Conservation (phyloP, 352 stramenopile species). For the Aphanomyces astaci region DNA sequence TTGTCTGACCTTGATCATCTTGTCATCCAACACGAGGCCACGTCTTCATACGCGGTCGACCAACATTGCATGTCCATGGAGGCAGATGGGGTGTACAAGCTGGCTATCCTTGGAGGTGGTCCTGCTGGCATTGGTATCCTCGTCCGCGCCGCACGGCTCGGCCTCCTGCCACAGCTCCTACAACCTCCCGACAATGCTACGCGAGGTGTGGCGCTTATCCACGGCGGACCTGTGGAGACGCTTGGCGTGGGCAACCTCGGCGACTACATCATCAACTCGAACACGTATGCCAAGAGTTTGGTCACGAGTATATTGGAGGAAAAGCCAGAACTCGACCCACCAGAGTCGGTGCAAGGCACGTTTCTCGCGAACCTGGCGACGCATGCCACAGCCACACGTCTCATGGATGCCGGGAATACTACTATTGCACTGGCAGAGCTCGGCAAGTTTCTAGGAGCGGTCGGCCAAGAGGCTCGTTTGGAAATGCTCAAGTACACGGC, state of each 20-base stretch:
- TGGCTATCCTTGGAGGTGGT: slow-evolving; percentile 59
- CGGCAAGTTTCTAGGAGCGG: slow-evolving; percentile 50
- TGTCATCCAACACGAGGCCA: not conserved
- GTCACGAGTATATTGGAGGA: slow-evolving; percentile 69
- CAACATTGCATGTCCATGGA: slow-evolving; percentile 26
- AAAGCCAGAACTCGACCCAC: slow-evolving; percentile 61
- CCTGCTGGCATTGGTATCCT: slow-evolving; percentile 69
- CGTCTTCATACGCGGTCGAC: not conserved
- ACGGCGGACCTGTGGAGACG: slow-evolving; percentile 40
- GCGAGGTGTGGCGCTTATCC: slow-evolving; percentile 53
- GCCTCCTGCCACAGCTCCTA: slow-evolving; percentile 45
- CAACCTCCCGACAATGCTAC: slow-evolving; percentile 35
- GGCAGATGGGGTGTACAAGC: slow-evolving; percentile 50
- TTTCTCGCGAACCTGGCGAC: slow-evolving; percentile 51
- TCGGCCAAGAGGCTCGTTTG: slow-evolving; percentile 38
- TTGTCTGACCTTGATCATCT: not conserved
- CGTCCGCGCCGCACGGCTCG: slow-evolving; percentile 54
- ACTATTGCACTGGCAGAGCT: slow-evolving; percentile 51
- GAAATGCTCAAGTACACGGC: slow-evolving; percentile 38
- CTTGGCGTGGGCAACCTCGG: slow-evolving; percentile 67
- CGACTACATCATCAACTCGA: slow-evolving; percentile 79
- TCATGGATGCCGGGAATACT: slow-evolving; percentile 47
- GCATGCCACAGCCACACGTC: slow-evolving; percentile 43
- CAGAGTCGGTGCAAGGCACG: slow-evolving; percentile 63
- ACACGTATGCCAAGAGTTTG: slow-evolving; percentile 72